A percentile compares a stretch with the other conserved stretches of the same genome.
Evolutionary conservation across 768 basidiomycete species (phyloP).

Genomic region (Boletus vinaceobasis): DNA sequence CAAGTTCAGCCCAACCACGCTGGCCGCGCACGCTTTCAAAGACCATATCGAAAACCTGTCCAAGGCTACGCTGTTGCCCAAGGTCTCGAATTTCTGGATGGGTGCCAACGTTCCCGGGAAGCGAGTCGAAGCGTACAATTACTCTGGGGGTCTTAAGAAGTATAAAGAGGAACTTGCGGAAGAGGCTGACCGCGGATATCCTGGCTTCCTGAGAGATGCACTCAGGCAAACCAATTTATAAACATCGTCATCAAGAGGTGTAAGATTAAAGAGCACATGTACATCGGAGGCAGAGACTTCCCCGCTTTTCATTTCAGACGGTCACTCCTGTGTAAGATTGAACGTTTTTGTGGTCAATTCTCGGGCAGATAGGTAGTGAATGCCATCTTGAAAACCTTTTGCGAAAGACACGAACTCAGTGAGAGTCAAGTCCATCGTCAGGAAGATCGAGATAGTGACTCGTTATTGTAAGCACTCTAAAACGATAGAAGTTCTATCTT

Average conservation of each 20-base stretch:
- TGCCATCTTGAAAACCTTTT: neutral
- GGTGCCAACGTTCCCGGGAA: conserved; percentile 10
- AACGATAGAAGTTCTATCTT: no score
- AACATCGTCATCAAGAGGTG: neutral
- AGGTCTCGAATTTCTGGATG: conserved; percentile 8
- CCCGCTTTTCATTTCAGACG: no score
- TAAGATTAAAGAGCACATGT: neutral
- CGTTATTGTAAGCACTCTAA: no score
- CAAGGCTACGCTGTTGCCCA: neutral
- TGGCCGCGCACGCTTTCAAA: neutral
- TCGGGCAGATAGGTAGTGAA: neutral
- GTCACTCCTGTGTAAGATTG: no score
- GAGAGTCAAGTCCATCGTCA: neutral
- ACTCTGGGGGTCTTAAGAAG: conserved; percentile 1
- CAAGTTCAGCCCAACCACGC: conserved; percentile 2
- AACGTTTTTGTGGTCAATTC: neutral
- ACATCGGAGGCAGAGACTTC: no score
- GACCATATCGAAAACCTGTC: neutral
- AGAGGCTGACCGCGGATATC: conserved; percentile 7
- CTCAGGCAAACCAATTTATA: neutral
- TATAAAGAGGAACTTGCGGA: conserved; percentile 9
- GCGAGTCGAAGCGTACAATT: conserved; percentile 8
- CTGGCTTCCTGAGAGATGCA: conserved; percentile 5
- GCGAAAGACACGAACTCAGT: neutral
- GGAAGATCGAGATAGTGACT: neutral